Evolutionary conservation across 2,329 filamentous ascomycete species (phyloP).

Genomic region (Periconia sp.): DNA sequence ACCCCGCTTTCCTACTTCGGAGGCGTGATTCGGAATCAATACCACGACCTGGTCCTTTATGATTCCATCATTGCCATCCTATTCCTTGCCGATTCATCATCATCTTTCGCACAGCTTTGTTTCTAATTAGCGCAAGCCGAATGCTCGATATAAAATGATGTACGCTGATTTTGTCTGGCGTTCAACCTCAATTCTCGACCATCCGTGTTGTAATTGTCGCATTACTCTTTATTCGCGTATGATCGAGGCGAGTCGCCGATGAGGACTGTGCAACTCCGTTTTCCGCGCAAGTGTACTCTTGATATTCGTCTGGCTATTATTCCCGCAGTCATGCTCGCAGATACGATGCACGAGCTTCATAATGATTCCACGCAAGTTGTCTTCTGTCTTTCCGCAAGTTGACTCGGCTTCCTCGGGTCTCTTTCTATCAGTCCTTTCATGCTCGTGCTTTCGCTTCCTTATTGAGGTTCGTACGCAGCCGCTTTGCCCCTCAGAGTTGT

Average conservation of each 20-base stretch:
- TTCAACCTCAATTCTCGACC: too few relatives aligned
- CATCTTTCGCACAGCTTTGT: not conserved
- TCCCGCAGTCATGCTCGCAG: too few relatives aligned
- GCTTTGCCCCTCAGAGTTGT: slow-evolving; percentile 5
- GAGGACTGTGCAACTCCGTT: too few relatives aligned
- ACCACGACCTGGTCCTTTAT: not conserved
- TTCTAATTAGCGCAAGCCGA: not conserved
- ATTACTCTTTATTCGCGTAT: too few relatives aligned
- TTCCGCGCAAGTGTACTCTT: too few relatives aligned
- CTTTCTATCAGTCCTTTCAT: not conserved
- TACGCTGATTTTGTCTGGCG: not conserved
- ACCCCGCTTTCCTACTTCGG: not conserved
- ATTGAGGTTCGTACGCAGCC: slow-evolving; percentile 3
- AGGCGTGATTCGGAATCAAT: slow-evolving; percentile 4
- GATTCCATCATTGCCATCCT: slow-evolving; percentile 3
- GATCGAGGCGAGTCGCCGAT: too few relatives aligned
- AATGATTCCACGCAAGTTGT: slow-evolving; percentile 14
- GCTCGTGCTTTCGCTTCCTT: not conserved
- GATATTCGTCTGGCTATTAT: too few relatives aligned
- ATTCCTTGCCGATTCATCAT: not conserved
- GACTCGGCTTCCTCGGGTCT: slow-evolving; percentile 14
- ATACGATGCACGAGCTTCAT: too few relatives aligned
- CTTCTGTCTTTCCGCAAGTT: slow-evolving; percentile 11
- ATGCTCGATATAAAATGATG: not conserved
- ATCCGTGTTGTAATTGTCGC: too few relatives aligned